A percentile compares a stretch with the other conserved stretches of the same genome.
phyloP scores from a whole-genome alignment of 306 rosid species.

The Neltuma alba region DNA sequence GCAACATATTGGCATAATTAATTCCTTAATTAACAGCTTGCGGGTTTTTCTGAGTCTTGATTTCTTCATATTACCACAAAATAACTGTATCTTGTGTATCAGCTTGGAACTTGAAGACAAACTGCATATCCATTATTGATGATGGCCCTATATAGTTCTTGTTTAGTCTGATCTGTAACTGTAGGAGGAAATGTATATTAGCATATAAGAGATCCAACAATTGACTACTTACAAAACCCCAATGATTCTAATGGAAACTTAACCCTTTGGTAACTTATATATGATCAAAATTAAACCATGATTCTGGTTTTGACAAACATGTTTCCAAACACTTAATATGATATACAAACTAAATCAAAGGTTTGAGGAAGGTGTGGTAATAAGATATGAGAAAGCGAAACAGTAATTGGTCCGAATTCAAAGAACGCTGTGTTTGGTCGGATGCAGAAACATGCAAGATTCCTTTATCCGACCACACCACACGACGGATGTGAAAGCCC shows the following conservation, averaged over 20 bases:
- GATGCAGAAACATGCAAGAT: slow-evolving; percentile 5
- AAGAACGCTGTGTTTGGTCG: slow-evolving; percentile 6
- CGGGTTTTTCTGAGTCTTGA: neutral
- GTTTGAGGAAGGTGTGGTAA: neutral
- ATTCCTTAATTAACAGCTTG: no score
- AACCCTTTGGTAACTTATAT: no score
- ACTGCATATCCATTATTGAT: no score
- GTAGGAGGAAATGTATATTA: neutral
- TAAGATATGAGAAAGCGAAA: neutral
- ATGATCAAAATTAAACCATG: no score
- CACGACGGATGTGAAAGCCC: slow-evolving; percentile 7
- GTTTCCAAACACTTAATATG: neutral
- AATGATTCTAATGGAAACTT: no score
- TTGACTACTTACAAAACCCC: no score
- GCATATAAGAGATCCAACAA: no score
- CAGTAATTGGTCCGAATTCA: neutral
- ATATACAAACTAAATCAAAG: no score
- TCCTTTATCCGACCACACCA: slow-evolving; percentile 11
- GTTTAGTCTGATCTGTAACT: neutral
- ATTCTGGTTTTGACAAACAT: no score
- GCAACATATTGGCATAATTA: no score
- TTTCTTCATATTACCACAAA: neutral
- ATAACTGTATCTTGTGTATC: neutral
- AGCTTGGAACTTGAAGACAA: neutral
- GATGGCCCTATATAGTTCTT: neutral